Evolutionary conservation across 164 flowering plant species (phyloP), one percentile per base, ranked within the genome.

Genomic region (Saururus chinensis): DNA sequence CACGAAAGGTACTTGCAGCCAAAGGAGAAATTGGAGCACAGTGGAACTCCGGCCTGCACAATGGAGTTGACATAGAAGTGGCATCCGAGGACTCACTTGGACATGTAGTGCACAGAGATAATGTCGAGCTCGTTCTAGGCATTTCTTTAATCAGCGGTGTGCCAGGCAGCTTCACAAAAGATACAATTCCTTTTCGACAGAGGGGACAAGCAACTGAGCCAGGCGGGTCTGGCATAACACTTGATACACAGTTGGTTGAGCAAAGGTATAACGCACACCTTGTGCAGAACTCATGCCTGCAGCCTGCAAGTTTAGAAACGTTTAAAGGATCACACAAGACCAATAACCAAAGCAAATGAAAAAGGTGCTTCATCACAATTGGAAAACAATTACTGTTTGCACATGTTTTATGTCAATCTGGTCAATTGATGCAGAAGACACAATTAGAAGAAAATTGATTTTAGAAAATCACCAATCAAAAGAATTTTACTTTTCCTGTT

Each of bases 181-280:
- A 85, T 53, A 92, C 84, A 26, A 92, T 87, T 42, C 91, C 95
- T 30, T 86, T 85, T 9, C 98, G 82, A 67, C 98, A 92, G 9
- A 92, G 85, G 45, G 98, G 98, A 70, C 98, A 92, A 4, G 96
- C 68, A 41, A 92, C 80, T n/a, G 98, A 86, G 24, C 98, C 98
- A 0, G 81, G 80, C 1, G 93, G 86, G 19, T 88, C 84, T 8
- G 73, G 67, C 0, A 76, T 51, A 11, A 64, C 68, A 0, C 77
- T 66, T 8, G 87, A 69, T 57, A 81, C 71, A 75, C 75, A 67
- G 70, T 75, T 81, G 42, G 84, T 87, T 25, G 87, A 83, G 60
- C 98, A 89, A 35, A 89, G 89, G 71, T 87, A 86, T 56, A 92
- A 68, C 14, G 98, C 96, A 68, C 96, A 92, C 4, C 68, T 70